Base-by-base conservation (phyloP, 192 early-diverging fungal species). In the Paraglomus brasilianum region DNA sequence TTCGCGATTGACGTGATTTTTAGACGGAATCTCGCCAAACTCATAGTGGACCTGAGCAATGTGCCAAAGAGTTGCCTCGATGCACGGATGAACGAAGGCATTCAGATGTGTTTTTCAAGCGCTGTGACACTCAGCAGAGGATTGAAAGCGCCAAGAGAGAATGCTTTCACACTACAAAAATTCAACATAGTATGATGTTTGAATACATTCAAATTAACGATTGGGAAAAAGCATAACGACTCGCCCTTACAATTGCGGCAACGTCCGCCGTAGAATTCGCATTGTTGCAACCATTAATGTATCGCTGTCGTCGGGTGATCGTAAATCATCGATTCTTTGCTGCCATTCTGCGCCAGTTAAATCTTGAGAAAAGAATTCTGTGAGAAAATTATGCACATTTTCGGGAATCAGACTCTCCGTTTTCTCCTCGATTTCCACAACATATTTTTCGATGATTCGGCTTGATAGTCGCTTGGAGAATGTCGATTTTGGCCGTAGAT, bases 1-100 rank as follows among this genome's bases (percentile, higher is more conserved):
- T 21, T 71, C 22, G 46, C 47, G 17, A 60, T 70, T 70, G 38
- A 44, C 57, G 38, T 70, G 40, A 62, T 62, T 71, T 60, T 53
- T 71, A 38, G 47, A 62, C n/a, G 45, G 0, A 5, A 48, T 62
- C 61, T 71, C 70, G 5, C 58, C 57, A 50, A 24, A 56, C 7
- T 21, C 9, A 56, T 57, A 57, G 8, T 57, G 30, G 5, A 57
- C 15, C 24, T 15, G 4, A 24, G 55, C 55, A 57, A 57, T 24
- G 24, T 57, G 11, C 55, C 30, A 38, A 4, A 57, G 55, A 14
- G 55, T 14, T 36, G 30, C 55, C n/a, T 57, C 36, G 14, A 57
- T 10, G n/a, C 55, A 57, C 40, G 55, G n/a, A 36, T 57, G 36
- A 36, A 57, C 55, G n/a, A 24, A 57, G 15, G 55, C 17, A 57